phyloP scores from a whole-genome alignment of 768 basidiomycete genomes.

The Pholiota molesta region DNA sequence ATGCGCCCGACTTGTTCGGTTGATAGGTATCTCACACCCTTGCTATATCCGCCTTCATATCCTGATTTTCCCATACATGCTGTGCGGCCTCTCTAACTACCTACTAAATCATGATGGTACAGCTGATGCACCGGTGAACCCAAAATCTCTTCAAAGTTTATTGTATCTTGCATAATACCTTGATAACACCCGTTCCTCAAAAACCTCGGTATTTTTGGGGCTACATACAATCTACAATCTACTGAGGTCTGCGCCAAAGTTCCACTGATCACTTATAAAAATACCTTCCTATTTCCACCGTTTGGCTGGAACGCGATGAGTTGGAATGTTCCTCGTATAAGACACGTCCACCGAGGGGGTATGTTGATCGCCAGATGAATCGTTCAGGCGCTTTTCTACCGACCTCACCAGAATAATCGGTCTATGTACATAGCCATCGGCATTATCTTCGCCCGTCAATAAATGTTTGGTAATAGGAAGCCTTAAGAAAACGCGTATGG shows the following conservation, averaged over 20 bases:
- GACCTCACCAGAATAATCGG: not conserved
- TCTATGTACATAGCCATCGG: not conserved
- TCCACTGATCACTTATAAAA: not conserved
- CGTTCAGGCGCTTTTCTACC: not conserved
- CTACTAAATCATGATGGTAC: slow-evolving; percentile 19
- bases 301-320: not conserved
- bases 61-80: slow-evolving; percentile 22
- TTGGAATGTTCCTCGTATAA: not conserved
- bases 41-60: slow-evolving; percentile 12
- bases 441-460: not conserved
- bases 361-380: not conserved
- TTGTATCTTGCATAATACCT: not conserved
- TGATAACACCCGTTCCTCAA: not conserved
- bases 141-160: slow-evolving; percentile 2
- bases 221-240: not conserved
- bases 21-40: slow-evolving; percentile 11
- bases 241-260: not conserved
- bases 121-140: slow-evolving; percentile 3
- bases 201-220: not conserved
- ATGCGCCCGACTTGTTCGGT: not conserved
- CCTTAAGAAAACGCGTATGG: not conserved
- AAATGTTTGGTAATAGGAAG: not conserved
- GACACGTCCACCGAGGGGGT: no score
- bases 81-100: slow-evolving; percentile 17
- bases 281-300: not conserved